Evolutionary conservation across 495 filamentous ascomycete species (phyloP), one percentile per base, ranked within the genome.

Genomic region (Aspergillus coremiiformis): DNA sequence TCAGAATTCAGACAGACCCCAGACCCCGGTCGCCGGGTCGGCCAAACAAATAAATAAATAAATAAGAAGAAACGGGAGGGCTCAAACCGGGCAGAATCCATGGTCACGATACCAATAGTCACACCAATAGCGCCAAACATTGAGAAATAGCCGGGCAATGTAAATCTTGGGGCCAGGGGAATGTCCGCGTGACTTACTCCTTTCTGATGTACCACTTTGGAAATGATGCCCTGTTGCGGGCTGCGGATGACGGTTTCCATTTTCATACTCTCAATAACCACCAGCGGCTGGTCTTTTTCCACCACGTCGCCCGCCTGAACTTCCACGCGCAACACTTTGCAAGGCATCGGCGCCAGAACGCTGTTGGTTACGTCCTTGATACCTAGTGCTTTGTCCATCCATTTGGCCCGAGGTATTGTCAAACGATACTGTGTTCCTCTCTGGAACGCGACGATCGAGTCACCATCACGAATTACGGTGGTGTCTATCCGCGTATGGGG

Each of bases 261-360:
- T 78, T 98, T 98, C 93, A 98, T 98, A 51, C 92, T 96, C 70
- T 98, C 93, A 62, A 98, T 95, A 1, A 98, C 91, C 37, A 97
- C 89, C 54, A 98, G 71, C 17, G 89, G 80, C 58, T 94, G 83
- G 46, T 90, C 91, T 70, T 90, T 94, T 63, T 83, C 79, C 33
- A 97, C 92, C 44, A 62, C 68, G 55, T 91, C 84, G 0, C 93
- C 94, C 49, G 85, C 89, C 48, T 80, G 68, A 49, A 92, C 87
- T 64, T 91, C 85, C 26, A 94, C 89, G 46, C 88, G 79, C 53
- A 96, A 68, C 5, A 96, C 82, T 71, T 95, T 96, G 69, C 91
- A 95, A 10, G 91, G 91, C 91, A 96, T 96, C 1, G 91, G 91
- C 21, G 91, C 86, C 43, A 89, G 70, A 12, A 97, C 90, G 62